These are phyloP conservation scores for Fusarium phyllophilum DNA, from an alignment of 2,329 filamentous ascomycete genomes.

Conservation along the genomic window DNA sequence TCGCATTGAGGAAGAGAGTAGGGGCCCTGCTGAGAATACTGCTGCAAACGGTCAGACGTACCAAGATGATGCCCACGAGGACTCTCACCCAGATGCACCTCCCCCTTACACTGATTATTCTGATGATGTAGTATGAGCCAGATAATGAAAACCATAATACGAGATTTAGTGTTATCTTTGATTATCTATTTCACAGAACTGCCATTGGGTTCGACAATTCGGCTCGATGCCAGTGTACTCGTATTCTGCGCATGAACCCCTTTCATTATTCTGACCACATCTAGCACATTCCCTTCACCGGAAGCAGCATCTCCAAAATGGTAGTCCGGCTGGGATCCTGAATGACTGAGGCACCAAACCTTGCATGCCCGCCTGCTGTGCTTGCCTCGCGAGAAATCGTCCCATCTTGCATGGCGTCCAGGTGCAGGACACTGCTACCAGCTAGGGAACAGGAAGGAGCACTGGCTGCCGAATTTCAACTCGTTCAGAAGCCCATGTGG, in stretches of 20 bases:
- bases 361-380: background rate
- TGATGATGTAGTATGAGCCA: constrained; percentile 41
- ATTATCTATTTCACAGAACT: background rate
- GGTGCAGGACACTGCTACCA: background rate
- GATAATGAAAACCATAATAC: background rate
- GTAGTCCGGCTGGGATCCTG: background rate
- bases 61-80: constrained; percentile 20
- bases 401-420: background rate
- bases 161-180: background rate
- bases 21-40: constrained; percentile 28
- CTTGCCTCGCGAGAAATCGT: background rate
- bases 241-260: background rate
- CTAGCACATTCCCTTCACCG: background rate
- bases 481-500: background rate
- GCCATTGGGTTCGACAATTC: background rate
- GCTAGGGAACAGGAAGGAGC: background rate
- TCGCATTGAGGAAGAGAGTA: constrained; percentile 73
- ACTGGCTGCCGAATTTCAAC: background rate
- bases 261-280: background rate
- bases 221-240: background rate
- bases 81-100: constrained; percentile 35
- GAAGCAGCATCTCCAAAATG: background rate
- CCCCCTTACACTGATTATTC: constrained; percentile 48
- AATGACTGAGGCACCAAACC: background rate
- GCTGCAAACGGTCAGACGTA: constrained; percentile 10